Evolutionary conservation across 352 stramenopile genomes (phyloP).

Genomic region (Pythium brachiatum): DNA sequence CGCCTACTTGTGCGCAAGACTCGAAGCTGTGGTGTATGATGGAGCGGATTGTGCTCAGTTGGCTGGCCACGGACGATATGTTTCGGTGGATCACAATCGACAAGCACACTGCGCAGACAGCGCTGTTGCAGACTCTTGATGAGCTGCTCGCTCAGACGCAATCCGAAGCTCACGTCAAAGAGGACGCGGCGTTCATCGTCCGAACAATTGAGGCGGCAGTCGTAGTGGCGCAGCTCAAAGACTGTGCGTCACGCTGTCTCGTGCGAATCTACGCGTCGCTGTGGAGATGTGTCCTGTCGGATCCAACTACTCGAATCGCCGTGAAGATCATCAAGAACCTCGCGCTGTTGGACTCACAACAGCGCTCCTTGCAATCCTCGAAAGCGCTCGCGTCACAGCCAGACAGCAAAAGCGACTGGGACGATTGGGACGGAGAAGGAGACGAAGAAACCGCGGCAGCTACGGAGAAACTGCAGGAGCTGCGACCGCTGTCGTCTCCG

Average conservation of each 20-base stretch:
- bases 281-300: background rate
- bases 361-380: background rate
- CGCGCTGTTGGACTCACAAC: background rate
- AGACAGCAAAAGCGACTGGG: slow-evolving; percentile 14
- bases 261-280: slow-evolving; percentile 10
- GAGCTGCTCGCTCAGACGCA: slow-evolving; percentile 19
- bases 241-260: background rate
- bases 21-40: slow-evolving; percentile 35
- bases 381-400: background rate
- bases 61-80: slow-evolving; percentile 64
- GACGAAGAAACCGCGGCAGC: background rate
- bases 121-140: slow-evolving; percentile 33
- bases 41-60: slow-evolving; percentile 36
- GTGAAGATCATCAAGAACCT: slow-evolving; percentile 3
- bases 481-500: background rate
- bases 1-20: background rate
- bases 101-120: slow-evolving; percentile 32
- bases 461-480: background rate
- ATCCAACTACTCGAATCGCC: background rate
- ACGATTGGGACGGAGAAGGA: slow-evolving; percentile 21
- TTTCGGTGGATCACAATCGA: slow-evolving; percentile 66
- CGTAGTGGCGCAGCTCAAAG: background rate
- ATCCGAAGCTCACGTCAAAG: background rate
- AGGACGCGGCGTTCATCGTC: background rate
- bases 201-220: background rate